Evolutionary conservation across 257 asterid genomes (phyloP).

Genomic region (Nemophila menziesii): DNA sequence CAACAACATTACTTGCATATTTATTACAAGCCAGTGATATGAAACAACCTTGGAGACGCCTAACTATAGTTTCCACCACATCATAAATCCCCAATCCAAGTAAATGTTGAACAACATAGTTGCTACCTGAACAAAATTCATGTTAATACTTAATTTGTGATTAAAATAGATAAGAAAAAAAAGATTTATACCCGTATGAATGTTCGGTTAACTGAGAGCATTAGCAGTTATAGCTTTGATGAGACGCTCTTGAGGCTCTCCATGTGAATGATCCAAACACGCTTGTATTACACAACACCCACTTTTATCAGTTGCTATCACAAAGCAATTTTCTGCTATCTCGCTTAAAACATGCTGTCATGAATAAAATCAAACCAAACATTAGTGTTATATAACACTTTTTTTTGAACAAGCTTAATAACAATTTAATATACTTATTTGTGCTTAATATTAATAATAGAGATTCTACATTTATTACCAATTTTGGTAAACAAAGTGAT

Average conservation of each 20-base stretch:
- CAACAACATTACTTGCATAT: conserved; percentile 73
- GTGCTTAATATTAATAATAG: no score
- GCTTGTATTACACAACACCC: conserved; percentile 73
- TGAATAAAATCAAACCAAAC: no score
- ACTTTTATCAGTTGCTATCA: conserved; percentile 48
- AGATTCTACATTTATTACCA: no score
- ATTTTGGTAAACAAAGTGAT: no score
- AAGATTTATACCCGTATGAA: conserved; percentile 50
- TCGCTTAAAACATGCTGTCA: conserved; percentile 43
- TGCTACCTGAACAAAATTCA: conserved; percentile 22
- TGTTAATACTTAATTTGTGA: neutral
- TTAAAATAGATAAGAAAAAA: conserved; percentile 3
- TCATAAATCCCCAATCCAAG: conserved; percentile 35
- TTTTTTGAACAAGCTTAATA: no score
- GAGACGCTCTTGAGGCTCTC: conserved; percentile 35
- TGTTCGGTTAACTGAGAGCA: conserved; percentile 44
- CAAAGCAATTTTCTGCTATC: conserved; percentile 33
- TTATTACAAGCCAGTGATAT: conserved; percentile 48
- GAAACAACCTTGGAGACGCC: conserved; percentile 36
- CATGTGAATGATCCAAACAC: conserved; percentile 46
- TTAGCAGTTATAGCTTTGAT: conserved; percentile 33
- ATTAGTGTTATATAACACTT: no score
- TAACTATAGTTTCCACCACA: conserved; percentile 26
- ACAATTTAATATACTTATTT: no score
- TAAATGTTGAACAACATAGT: conserved; percentile 76